Percentiles rank a stretch among this genome's conserved stretches.
Conservation (phyloP, 2,329 filamentous ascomycete species). For the Plenodomus tracheiphilus region DNA sequence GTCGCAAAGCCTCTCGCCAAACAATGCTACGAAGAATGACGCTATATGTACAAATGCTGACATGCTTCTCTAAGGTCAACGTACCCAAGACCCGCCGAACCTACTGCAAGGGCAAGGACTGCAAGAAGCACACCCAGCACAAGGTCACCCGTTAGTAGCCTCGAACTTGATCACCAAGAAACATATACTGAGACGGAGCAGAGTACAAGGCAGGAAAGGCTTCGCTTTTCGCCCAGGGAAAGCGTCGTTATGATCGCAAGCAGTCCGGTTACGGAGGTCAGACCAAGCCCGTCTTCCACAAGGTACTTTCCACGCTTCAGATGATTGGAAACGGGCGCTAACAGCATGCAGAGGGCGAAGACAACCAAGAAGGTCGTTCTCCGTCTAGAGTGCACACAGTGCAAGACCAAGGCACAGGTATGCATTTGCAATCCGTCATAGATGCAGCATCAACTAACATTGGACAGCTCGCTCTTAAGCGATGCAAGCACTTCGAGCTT, state of each 20-base stretch:
- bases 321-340: slow-evolving; percentile 4
- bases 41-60: neutral
- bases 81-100: slow-evolving; percentile 97
- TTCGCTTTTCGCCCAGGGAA: slow-evolving; percentile 96
- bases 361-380: slow-evolving; percentile 99
- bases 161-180: neutral
- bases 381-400: slow-evolving; percentile 93
- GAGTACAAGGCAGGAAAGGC: slow-evolving; percentile 97
- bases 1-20: neutral
- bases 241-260: slow-evolving; percentile 91
- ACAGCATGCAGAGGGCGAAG: slow-evolving; percentile 81
- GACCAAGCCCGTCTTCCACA: slow-evolving; percentile 99
- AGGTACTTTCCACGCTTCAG: slow-evolving; percentile 22
- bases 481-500: slow-evolving; percentile 99
- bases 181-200: slow-evolving; percentile 34
- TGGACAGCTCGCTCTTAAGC: slow-evolving; percentile 96
- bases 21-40: neutral
- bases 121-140: slow-evolving; percentile 60
- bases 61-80: slow-evolving; percentile 71
- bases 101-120: slow-evolving; percentile 96
- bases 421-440: neutral
- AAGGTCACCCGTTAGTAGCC: slow-evolving; percentile 41
- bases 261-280: slow-evolving; percentile 99
- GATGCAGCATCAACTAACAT: slow-evolving; percentile 15
- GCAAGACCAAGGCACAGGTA: slow-evolving; percentile 64